phyloP scores from a whole-genome alignment of 352 stramenopile genomes.

The Phytophthora meadii region DNA sequence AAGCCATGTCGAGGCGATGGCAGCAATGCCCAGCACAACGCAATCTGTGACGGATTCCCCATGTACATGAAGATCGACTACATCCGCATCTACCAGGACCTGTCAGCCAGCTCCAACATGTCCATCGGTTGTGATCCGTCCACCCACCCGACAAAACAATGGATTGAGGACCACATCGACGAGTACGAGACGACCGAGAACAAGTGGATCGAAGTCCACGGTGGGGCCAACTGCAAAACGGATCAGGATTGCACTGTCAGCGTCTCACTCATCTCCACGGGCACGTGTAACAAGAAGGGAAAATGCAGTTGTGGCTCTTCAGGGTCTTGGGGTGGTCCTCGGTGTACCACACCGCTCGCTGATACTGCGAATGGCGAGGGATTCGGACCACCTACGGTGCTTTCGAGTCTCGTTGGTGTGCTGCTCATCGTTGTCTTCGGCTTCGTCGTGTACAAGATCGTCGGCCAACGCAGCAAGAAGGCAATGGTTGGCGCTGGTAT shows the following conservation, averaged over 20 bases:
- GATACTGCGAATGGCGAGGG: constrained; percentile 34
- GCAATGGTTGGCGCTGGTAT: constrained; percentile 23
- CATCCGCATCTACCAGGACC: constrained; percentile 65
- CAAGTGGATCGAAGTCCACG: constrained; percentile 45
- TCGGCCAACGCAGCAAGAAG: constrained; percentile 31
- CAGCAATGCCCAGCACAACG: constrained; percentile 34
- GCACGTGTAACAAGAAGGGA: constrained; percentile 35
- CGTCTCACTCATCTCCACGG: constrained; percentile 43
- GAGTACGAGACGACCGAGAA: constrained; percentile 60
- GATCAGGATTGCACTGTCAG: constrained; percentile 55
- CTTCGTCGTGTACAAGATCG: constrained; percentile 36
- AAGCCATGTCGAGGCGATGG: constrained; percentile 42
- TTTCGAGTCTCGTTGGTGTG: constrained; percentile 26
- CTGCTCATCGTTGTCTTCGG: constrained; percentile 21
- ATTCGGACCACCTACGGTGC: constrained; percentile 48
- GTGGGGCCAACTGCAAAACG: constrained; percentile 46
- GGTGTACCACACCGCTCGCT: constrained; percentile 46
- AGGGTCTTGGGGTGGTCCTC: constrained; percentile 47
- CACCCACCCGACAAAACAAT: constrained; percentile 61
- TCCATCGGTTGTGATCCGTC: constrained; percentile 55
- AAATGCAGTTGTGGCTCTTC: constrained; percentile 44
- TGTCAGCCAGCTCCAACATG: constrained; percentile 48
- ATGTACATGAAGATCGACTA: constrained; percentile 72
- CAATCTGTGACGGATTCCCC: constrained; percentile 62
- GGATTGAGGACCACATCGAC: constrained; percentile 57